Evolutionary conservation across 768 basidiomycete species (phyloP).

Genomic region (Pleurotus djamor): DNA sequence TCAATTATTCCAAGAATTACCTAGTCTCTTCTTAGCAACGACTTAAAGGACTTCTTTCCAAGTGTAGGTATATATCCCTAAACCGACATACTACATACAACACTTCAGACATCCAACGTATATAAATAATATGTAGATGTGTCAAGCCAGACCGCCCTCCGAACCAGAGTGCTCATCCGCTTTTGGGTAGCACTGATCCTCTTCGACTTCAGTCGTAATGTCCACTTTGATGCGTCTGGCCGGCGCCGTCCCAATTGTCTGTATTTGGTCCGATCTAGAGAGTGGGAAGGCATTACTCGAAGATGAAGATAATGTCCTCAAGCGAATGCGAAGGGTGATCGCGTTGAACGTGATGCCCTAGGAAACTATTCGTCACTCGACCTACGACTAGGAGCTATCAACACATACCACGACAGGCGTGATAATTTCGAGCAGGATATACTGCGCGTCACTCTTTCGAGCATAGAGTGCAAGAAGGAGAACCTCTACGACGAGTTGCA

Average conservation of each 20-base stretch:
- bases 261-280: not conserved
- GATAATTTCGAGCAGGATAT: constrained; percentile 13
- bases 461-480: constrained; percentile 14
- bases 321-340: not conserved
- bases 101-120: no score
- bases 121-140: no score
- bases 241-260: not conserved
- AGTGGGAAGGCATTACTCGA: not conserved
- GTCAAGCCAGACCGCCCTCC: not conserved
- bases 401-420: constrained; percentile 12
- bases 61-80: no score
- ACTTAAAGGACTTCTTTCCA: no score
- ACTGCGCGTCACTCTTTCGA: constrained; percentile 15
- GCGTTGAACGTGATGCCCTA: constrained; percentile 1
- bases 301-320: not conserved
- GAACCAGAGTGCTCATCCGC: not conserved
- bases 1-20: no score
- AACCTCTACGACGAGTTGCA: constrained; percentile 15
- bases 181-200: not conserved
- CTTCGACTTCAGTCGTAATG: not conserved
- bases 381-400: no score
- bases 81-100: no score
- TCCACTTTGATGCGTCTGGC: constrained; percentile 1
- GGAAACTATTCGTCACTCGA: not conserved
- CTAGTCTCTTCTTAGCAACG: no score